phyloP scores from a whole-genome alignment of 202 grass and related monocot species.

The Schoenoplectus triqueter region DNA sequence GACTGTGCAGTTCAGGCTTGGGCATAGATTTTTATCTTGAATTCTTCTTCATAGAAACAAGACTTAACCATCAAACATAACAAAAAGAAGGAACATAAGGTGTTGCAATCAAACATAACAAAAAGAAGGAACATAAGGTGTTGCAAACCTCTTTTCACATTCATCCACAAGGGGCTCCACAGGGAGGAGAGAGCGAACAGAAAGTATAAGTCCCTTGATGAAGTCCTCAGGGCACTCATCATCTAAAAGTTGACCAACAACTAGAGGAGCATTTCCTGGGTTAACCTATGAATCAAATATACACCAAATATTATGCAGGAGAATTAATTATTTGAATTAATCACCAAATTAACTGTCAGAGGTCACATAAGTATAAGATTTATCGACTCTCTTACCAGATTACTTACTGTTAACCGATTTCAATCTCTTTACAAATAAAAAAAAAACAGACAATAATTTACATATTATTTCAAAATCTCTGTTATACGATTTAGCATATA shows the following conservation, averaged over 20 bases:
- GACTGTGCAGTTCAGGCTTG: conserved; percentile 5
- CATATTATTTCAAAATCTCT: conserved; percentile 4
- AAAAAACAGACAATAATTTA: conserved; percentile 1
- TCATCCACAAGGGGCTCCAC: conserved; percentile 93
- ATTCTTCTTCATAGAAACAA: conserved; percentile 2
- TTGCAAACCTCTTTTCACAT: conserved; percentile 88
- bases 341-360: neutral
- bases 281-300: conserved; percentile 65
- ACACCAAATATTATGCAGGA: conserved; percentile 17
- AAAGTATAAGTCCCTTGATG: conserved; percentile 96
- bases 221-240: conserved; percentile 99
- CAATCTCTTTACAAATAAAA: neutral
- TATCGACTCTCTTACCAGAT: neutral
- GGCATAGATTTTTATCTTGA: neutral
- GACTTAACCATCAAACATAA: conserved; percentile 8
- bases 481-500: neutral
- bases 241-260: conserved; percentile 89
- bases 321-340: neutral
- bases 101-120: conserved; percentile 23
- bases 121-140: conserved; percentile 17
- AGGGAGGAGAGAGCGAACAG: conserved; percentile 95
- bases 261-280: conserved; percentile 88
- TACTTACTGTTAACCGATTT: conserved; percentile 20
- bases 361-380: neutral
- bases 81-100: conserved; percentile 3